These are phyloP conservation scores for Barbatosphaeria neglecta DNA, from an alignment of 495 filamentous ascomycete species.

Conservation along the genomic window DNA sequence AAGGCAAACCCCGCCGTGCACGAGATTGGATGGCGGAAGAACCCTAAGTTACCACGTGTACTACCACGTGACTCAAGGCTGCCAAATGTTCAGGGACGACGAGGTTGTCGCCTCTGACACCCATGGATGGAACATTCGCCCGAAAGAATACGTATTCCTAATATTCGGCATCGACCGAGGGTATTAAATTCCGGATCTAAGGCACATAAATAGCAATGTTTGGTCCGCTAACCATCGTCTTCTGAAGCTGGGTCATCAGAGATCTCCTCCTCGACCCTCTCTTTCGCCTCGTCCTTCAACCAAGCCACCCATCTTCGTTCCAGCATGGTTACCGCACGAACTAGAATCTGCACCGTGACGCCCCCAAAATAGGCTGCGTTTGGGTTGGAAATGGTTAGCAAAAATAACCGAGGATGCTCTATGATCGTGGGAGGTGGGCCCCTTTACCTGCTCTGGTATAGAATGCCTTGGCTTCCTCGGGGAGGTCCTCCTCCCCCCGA, in stretches of 20 bases:
- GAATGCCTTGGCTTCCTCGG: constrained; percentile 40
- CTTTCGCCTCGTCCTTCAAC: neutral
- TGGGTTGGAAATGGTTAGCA: neutral
- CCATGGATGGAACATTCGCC: no score
- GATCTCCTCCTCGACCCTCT: no score
- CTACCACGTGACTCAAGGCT: no score
- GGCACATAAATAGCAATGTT: no score
- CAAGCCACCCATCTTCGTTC: constrained; percentile 2
- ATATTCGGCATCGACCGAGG: no score
- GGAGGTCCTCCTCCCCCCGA: constrained; percentile 43
- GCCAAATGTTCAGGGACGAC: no score
- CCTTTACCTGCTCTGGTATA: constrained; percentile 41
- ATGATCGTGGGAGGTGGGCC: neutral
- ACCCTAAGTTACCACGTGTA: neutral
- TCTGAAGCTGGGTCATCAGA: no score
- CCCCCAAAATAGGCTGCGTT: constrained; percentile 8
- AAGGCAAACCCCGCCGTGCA: no score
- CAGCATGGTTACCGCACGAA: constrained; percentile 7
- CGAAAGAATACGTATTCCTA: no score
- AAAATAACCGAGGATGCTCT: neutral
- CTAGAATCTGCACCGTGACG: constrained; percentile 8
- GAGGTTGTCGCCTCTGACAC: no score
- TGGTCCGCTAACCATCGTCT: neutral
- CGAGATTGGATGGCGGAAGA: neutral
- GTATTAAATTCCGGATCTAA: no score